Evolutionary conservation across 2,329 filamentous ascomycete genomes (phyloP).

Genomic region (Penicillium olsonii): DNA sequence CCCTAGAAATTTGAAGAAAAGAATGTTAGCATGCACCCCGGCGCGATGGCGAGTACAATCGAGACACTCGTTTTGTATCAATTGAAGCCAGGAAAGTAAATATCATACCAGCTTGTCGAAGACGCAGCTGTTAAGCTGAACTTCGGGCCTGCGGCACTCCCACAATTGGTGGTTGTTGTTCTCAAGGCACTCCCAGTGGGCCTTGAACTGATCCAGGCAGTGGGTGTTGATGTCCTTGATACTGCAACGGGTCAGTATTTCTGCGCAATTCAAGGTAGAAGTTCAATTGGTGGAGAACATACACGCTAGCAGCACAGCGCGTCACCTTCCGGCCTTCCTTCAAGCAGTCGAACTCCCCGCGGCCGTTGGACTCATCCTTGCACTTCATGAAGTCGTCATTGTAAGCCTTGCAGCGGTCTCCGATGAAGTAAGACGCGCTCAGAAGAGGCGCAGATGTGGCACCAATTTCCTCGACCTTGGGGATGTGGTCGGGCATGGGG

Average conservation of each 20-base stretch:
- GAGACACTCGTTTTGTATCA: neutral
- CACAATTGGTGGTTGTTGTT: conserved; percentile 97
- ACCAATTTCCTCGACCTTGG: conserved; percentile 90
- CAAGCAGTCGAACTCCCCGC: conserved; percentile 90
- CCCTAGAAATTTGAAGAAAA: conserved; percentile 54
- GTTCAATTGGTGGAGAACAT: conserved; percentile 50
- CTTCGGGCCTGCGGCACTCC: conserved; percentile 87
- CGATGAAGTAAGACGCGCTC: conserved; percentile 95
- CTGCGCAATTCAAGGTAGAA: neutral
- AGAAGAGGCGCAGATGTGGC: conserved; percentile 88
- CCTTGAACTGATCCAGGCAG: conserved; percentile 86
- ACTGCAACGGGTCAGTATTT: conserved; percentile 48
- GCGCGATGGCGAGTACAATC: neutral
- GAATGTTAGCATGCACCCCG: neutral
- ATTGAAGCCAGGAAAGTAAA: neutral
- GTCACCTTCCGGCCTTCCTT: conserved; percentile 96
- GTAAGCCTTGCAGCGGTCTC: conserved; percentile 88
- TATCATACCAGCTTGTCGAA: conserved; percentile 86
- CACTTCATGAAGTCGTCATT: conserved; percentile 99
- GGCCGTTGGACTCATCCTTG: conserved; percentile 90
- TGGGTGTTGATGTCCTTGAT: conserved; percentile 94
- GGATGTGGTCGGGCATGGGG: conserved; percentile 87
- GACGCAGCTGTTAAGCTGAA: conserved; percentile 91
- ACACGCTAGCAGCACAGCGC: conserved; percentile 94
- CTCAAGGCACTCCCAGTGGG: conserved; percentile 94